Base-by-base conservation (phyloP, 768 basidiomycete species). In the Naganishia vishniacii region DNA sequence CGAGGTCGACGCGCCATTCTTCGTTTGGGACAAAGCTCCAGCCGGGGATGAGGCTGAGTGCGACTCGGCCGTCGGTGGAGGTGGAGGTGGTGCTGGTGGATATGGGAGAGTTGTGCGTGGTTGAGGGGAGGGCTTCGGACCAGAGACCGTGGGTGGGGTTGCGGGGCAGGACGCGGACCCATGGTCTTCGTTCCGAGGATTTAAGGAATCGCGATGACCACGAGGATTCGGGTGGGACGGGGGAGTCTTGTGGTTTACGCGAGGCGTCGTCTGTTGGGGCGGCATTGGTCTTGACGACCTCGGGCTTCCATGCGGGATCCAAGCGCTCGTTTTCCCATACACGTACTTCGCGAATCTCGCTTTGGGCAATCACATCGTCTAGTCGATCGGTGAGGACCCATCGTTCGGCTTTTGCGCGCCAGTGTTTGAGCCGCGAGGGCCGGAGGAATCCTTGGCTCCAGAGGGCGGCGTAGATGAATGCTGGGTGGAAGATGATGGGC, bases 241-340 rank as follows among this genome's bases (percentile, higher is more conserved):
- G 25, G 31, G 31, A n/a, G 20, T 9, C 41, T 18, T 37, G 6
- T 23, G 31, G 15, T 51, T 28, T 34, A n/a, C n/a, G n/a, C n/a
- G n/a, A n/a, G n/a, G n/a, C 23, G 13, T 11, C 12, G 40, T 48
- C 59, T 29, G n/a, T 49, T 46, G 48, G 23, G 4, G 44, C 58
- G 16, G 51, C 23, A 15, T 26, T 12, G 20, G 59, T 32, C 44
- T 64, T 67, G 20, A 53, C 45, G 6, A 51, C 63, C 16, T 69
- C 64, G 4, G 67, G 23, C 6, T 26, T 11, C 65, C 65, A 66
- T 31, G 8, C 49, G 1, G 75, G 73, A 53, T 77, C 75, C 26
- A 77, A 48, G n/a, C 75, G 65, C 59, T 77, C 71, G 49, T 75
- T 74, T 63, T 77, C 75, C 73, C 73, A 75, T 46, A 77, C 75